phyloP scores from a whole-genome alignment of 225 moss, liverwort and hornwort species.

The Bryoerythrophyllum caledonicum region DNA sequence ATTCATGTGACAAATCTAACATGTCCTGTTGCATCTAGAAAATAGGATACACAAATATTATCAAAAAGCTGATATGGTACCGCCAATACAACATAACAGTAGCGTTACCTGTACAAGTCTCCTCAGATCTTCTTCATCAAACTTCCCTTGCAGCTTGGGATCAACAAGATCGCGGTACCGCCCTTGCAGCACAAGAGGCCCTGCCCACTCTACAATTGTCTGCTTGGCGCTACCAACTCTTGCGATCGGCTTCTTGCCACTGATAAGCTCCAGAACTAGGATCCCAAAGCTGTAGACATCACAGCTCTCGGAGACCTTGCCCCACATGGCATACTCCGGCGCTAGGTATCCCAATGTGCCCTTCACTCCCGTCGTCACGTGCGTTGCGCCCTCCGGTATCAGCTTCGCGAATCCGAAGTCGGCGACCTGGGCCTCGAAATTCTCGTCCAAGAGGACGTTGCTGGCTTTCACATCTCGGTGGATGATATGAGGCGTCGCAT shows the following conservation, averaged over 20 bases:
- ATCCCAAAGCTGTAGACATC: conserved; percentile 99
- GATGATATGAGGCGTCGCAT: conserved; percentile 90
- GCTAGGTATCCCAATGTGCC: conserved; percentile 93
- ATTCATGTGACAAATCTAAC: too few relatives aligned
- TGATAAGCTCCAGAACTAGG: conserved; percentile 83
- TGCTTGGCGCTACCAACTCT: conserved; percentile 62
- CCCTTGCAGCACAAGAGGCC: conserved; percentile 74
- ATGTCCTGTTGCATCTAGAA: too few relatives aligned
- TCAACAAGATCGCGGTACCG: conserved; percentile 76
- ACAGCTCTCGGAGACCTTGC: conserved; percentile 97
- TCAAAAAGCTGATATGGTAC: too few relatives aligned
- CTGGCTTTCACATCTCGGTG: conserved; percentile 98
- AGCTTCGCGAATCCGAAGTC: conserved; percentile 97
- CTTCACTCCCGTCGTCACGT: conserved; percentile 92
- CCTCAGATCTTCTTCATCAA: conserved; percentile 67
- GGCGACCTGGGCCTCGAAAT: conserved; percentile 93
- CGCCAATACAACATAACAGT: too few relatives aligned
- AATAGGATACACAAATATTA: too few relatives aligned
- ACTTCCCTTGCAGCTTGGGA: conserved; percentile 72
- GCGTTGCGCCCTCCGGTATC: conserved; percentile 90
- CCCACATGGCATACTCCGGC: conserved; percentile 99
- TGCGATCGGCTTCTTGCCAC: conserved; percentile 97
- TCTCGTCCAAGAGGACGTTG: conserved; percentile 89
- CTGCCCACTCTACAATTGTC: conserved; percentile 96
- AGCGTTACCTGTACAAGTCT: conserved; percentile 63